A percentile compares a stretch with the other conserved stretches of the same genome.
These are phyloP conservation scores for Penicillium griseofulvum DNA, from an alignment of 2,329 filamentous ascomycete genomes.

Conservation along the genomic window DNA sequence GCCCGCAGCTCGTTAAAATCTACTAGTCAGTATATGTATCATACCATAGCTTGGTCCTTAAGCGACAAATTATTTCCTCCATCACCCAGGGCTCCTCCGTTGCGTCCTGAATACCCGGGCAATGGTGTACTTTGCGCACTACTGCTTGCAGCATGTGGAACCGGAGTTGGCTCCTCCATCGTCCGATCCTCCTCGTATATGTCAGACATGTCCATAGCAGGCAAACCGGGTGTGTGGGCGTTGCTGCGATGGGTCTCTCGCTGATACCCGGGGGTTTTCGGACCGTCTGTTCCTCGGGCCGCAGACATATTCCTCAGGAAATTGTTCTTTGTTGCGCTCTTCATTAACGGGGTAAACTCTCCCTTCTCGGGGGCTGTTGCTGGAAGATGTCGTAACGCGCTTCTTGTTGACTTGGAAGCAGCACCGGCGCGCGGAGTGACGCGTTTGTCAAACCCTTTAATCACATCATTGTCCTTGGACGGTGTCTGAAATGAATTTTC, in stretches of 20 bases:
- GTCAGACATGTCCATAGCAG: conserved; percentile 67
- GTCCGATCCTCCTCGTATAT: conserved; percentile 64
- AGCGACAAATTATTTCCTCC: conserved; percentile 82
- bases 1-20: no score
- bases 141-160: conserved; percentile 73
- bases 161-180: conserved; percentile 67
- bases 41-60: conserved; percentile 86
- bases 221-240: conserved; percentile 71
- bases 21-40: background rate
- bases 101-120: conserved; percentile 63
- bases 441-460: conserved; percentile 69
- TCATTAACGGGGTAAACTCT: conserved; percentile 93
- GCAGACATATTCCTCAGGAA: conserved; percentile 57
- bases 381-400: conserved; percentile 68
- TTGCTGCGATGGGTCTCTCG: conserved; percentile 62
- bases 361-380: conserved; percentile 55
- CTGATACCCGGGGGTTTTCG: conserved; percentile 67
- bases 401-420: conserved; percentile 40
- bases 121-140: conserved; percentile 82
- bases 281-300: conserved; percentile 54
- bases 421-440: conserved; percentile 73
- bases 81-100: conserved; percentile 69
- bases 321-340: conserved; percentile 70
- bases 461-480: conserved; percentile 70
- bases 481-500: conserved; percentile 85